These are phyloP conservation scores for Oleoguttula mirabilis DNA, from an alignment of 495 filamentous ascomycete species.

Conservation along the genomic window DNA sequence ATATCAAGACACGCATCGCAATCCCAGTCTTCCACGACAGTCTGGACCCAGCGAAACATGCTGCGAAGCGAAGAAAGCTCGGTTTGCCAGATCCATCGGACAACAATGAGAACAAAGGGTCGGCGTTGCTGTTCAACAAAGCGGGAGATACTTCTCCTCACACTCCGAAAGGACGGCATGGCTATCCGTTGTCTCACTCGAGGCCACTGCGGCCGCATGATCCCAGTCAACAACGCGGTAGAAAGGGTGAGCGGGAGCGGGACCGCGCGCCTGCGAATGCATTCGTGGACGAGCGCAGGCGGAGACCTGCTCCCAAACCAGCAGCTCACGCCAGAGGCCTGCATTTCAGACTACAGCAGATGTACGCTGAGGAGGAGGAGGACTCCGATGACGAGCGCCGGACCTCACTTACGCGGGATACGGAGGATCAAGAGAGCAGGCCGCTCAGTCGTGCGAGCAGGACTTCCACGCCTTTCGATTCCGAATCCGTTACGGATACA, in stretches of 20 bases:
- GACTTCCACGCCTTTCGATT: constrained; percentile 53
- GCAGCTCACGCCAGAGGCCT: constrained; percentile 41
- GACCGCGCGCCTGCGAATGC: constrained; percentile 53
- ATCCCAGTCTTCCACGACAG: constrained; percentile 70
- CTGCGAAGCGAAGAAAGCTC: constrained; percentile 58
- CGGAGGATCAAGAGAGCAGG: constrained; percentile 71
- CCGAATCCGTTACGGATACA: constrained; percentile 34
- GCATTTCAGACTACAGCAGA: constrained; percentile 39
- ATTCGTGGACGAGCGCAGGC: constrained; percentile 61
- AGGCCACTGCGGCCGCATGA: constrained; percentile 43
- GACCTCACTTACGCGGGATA: constrained; percentile 53
- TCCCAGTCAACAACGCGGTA: constrained; percentile 28
- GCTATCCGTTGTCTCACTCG: constrained; percentile 39
- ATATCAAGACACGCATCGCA: constrained; percentile 73
- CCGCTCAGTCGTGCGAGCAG: constrained; percentile 67
- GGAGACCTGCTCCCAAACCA: constrained; percentile 41
- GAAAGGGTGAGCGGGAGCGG: constrained; percentile 31
- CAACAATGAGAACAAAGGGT: constrained; percentile 35
- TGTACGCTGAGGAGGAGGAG: constrained; percentile 26
- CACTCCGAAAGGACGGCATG: constrained; percentile 57
- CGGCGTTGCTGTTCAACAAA: constrained; percentile 36
- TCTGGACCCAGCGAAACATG: constrained; percentile 70
- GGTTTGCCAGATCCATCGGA: constrained; percentile 62
- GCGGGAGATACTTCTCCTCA: constrained; percentile 46
- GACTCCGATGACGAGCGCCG: constrained; percentile 46